phyloP scores from a whole-genome alignment of 2,329 filamentous ascomycete genomes.

The Venturia aucupariae region DNA sequence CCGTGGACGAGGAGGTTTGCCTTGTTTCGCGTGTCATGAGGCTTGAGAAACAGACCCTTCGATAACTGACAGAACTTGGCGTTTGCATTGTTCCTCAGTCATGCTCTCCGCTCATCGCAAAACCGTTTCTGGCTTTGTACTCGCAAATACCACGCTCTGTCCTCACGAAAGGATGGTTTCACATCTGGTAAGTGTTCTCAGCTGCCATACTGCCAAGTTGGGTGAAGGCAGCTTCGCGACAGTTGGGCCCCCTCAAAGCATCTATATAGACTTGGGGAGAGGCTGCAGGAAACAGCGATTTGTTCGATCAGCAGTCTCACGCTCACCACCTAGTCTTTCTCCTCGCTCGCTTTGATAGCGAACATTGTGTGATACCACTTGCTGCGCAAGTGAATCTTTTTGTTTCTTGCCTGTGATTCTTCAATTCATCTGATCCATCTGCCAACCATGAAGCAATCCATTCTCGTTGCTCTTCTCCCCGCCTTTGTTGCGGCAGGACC shows the following conservation, averaged over 20 bases:
- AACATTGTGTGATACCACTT: background rate
- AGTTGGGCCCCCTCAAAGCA: background rate
- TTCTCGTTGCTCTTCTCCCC: background rate
- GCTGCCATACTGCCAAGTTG: background rate
- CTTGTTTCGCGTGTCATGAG: background rate
- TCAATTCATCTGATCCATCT: background rate
- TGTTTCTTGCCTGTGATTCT: background rate
- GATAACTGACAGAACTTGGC: constrained; percentile 4
- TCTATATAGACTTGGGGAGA: constrained; percentile 7
- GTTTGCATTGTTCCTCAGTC: background rate
- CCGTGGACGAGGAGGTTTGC: background rate
- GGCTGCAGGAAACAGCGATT: background rate
- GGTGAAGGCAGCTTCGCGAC: background rate
- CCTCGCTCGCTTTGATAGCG: constrained; percentile 5
- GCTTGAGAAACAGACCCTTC: background rate
- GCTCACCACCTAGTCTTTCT: background rate
- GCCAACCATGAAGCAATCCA: constrained; percentile 3
- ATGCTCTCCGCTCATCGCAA: background rate
- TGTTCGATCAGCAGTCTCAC: background rate
- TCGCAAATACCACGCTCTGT: background rate
- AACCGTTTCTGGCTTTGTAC: background rate
- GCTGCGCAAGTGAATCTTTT: background rate
- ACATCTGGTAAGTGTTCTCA: constrained; percentile 1
- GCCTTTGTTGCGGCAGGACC: background rate
- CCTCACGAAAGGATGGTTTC: background rate